A percentile compares a stretch with the other conserved stretches of the same genome.
Evolutionary conservation across 345 rosid genomes (phyloP).

Genomic region (Ceriops zippeliana): DNA sequence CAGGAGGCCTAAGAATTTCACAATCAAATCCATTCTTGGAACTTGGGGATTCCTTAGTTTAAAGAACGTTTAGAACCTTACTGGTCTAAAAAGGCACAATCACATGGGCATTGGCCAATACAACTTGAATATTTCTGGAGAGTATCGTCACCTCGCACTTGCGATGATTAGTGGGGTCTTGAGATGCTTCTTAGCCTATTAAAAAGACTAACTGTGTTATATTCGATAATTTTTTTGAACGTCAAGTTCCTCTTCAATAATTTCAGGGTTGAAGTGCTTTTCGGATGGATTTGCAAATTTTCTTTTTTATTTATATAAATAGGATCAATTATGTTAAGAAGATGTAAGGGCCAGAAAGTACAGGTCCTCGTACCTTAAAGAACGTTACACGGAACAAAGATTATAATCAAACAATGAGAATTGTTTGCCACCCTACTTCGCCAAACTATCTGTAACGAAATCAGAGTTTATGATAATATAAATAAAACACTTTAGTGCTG

Average conservation of each 20-base stretch:
- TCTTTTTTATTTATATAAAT: background rate
- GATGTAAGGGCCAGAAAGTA: no score
- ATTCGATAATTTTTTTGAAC: background rate
- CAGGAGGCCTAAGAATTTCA: slow-evolving; percentile 15
- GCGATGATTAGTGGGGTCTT: slow-evolving; percentile 15
- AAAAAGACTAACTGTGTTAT: background rate
- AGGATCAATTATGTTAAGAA: no score
- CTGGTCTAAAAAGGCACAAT: slow-evolving; percentile 20
- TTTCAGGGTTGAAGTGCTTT: background rate
- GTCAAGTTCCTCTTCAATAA: background rate
- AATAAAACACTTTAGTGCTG: no score
- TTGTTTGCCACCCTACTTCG: no score
- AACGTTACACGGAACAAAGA: no score
- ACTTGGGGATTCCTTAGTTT: slow-evolving; percentile 19
- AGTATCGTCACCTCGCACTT: slow-evolving; percentile 10
- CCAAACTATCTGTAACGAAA: no score
- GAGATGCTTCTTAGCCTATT: background rate
- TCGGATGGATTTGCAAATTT: background rate
- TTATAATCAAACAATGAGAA: no score
- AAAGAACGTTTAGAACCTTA: slow-evolving; percentile 21
- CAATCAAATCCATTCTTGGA: slow-evolving; percentile 13
- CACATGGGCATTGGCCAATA: slow-evolving; percentile 30
- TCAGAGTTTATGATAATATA: no score
- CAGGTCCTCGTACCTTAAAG: no score
- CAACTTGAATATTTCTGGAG: background rate